Evolutionary conservation across 352 stramenopile genomes (phyloP), one percentile per base, ranked within the genome.

Genomic region (Peronospora farinosa): DNA sequence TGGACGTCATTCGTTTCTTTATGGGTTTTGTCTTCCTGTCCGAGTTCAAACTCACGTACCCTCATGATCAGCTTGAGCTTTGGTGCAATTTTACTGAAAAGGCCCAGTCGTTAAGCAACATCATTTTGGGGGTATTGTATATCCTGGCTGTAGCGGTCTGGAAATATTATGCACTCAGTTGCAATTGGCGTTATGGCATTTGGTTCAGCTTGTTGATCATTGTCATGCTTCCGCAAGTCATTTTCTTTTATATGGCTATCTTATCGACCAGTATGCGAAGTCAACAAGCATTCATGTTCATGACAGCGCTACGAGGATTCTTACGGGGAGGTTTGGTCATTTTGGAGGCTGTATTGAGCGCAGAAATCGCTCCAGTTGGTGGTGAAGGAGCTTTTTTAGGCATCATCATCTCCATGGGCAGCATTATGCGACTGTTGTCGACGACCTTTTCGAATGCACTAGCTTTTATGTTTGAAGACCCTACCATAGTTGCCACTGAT

Each of bases 351-450:
- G 53, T 57, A 10, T 50, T 81, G 23, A 59, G 58, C 1, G 63
- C 77, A 1, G 76, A 87, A 55, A 82, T 85, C 31, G 68, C 73
- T 7, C 72, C 70, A 7, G 56, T 65, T 1, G 69, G 67, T 21
- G 72, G 62, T 15, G 76, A 87, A 67, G 76, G 76, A 7, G 69
- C 73, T 3, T 72, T 76, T 6, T 37, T 83, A 0, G 77, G 77
- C 6, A 42, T 79, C 7, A 47, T 88, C 45, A 64, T 77, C 25
- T 84, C 77, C 0, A 69, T 80, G 54, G 63, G 63, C 10, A 69
- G 54, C 10, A 78, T 78, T 47, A 76, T 80, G 66, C 43, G 71
- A 13, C 43, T 85, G 1, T 11, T 83, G 0, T 63, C 67, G 0
- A 70, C 70, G 2, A 79, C 69, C 0, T 51, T 57, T 33, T 78